Base-by-base conservation (phyloP, 768 basidiomycete genomes). In the Symmetrospora coprosmae region DNA sequence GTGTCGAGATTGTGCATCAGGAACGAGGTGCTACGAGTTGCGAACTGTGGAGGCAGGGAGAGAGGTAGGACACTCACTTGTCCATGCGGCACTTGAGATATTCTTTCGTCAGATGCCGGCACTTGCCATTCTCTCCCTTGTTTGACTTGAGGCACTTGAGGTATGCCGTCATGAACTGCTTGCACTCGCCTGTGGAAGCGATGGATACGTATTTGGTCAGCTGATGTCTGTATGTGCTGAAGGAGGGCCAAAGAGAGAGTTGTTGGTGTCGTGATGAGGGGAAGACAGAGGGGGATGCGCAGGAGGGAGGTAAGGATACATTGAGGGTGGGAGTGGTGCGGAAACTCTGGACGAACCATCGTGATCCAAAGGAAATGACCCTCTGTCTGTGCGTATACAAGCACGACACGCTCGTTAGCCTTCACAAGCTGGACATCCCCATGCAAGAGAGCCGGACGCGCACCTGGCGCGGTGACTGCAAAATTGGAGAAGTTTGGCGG, bases 51-150 rank as follows among this genome's bases (percentile, higher is more conserved):
- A 34, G 33, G n/a, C n/a, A n/a, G n/a, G n/a, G n/a, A n/a, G n/a
- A n/a, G n/a, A n/a, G n/a, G n/a, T 9, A 28, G 69, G 1, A 7
- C 41, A 39, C 74, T 64, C 60, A 74, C 75, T 73, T 69, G 65
- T 75, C 74, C 75, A 75, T 75, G 59, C 75, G 64, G 59, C 75
- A 75, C 40, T 71, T 66, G 0, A 75, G 66, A 53, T 75, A 75
- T 19, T 68, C 64, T 47, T 70, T 71, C 17, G 72, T 71, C 51
- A 74, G 65, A 16, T 71, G 65, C 38, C 75, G 62, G 60, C 75
- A 75, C 38, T 72, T 66, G 2, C 72, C 73, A 49, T 72, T 73
- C 46, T 73, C 65, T 27, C 69, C 67, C 45, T 68, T 66, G 58
- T 72, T 66, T 43, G 52, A 49, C 62, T 73, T 74, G 50, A 75